Conservation (phyloP, 2,329 filamentous ascomycete species). For the Helicocarpus griseus region DNA sequence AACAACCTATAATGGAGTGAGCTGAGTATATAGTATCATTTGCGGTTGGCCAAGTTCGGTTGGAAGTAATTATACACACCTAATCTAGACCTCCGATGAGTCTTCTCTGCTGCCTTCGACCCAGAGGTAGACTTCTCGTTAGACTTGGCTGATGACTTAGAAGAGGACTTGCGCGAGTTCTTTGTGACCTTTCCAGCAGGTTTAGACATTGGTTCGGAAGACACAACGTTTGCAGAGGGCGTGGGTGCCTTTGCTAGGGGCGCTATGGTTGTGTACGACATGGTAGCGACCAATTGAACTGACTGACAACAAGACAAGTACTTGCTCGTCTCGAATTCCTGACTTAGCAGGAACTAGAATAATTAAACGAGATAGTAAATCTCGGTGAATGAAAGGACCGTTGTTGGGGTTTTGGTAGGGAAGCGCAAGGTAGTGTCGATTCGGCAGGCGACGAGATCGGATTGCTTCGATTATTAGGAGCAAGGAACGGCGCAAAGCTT, state of each 20-base stretch:
- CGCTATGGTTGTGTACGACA: constrained; percentile 15
- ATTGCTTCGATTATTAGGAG: constrained; percentile 8
- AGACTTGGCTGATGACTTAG: constrained; percentile 6
- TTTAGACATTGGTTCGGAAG: constrained; percentile 4
- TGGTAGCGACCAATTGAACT: background rate
- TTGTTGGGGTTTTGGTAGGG: background rate
- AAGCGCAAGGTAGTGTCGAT: background rate
- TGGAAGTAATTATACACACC: constrained; percentile 5
- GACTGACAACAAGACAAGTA: background rate
- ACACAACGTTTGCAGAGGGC: constrained; percentile 7
- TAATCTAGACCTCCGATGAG: constrained; percentile 12
- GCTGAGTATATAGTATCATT: background rate
- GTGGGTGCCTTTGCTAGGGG: constrained; percentile 11
- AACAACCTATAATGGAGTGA: constrained; percentile 41
- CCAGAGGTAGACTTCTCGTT: background rate
- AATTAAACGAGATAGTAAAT: background rate
- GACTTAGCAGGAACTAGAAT: background rate
- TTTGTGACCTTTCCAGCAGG: constrained; percentile 7
- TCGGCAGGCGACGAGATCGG: constrained; percentile 3
- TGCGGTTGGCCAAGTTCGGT: background rate
- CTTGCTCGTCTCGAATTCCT: background rate
- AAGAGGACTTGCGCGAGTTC: constrained; percentile 6
- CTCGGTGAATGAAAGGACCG: background rate
- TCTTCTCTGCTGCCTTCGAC: constrained; percentile 9
- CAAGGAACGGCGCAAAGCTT: constrained; percentile 27